These are phyloP conservation scores for Dentiscutata heterogama DNA, from an alignment of 371 early-diverging fungal species.

Conservation along the genomic window DNA sequence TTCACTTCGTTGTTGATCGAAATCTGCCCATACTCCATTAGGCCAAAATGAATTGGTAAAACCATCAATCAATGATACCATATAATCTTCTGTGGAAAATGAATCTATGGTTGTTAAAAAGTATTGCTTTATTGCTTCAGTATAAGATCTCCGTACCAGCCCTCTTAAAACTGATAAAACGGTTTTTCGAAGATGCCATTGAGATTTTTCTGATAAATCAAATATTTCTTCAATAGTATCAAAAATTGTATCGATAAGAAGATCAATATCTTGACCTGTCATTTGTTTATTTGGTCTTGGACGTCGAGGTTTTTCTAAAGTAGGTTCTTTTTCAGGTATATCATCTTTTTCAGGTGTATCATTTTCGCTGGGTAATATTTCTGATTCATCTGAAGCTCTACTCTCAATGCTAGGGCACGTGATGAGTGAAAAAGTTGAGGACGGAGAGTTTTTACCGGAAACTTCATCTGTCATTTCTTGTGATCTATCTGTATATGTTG, in stretches of 20 bases:
- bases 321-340: background rate
- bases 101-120: constrained; percentile 39
- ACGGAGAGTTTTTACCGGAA: background rate
- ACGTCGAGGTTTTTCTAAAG: background rate
- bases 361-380: background rate
- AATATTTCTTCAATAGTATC: constrained; percentile 48
- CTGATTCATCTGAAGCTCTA: constrained; percentile 9
- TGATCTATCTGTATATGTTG: background rate
- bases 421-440: background rate
- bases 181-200: constrained; percentile 51
- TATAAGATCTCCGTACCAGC: constrained; percentile 47
- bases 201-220: constrained; percentile 46
- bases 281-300: constrained; percentile 28
- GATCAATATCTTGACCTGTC: constrained; percentile 44
- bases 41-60: constrained; percentile 48
- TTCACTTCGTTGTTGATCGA: constrained; percentile 24
- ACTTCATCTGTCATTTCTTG: background rate
- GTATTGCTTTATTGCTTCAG: constrained; percentile 30
- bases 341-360: constrained; percentile 7
- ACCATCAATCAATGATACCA: constrained; percentile 28
- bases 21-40: constrained; percentile 45
- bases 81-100: constrained; percentile 15
- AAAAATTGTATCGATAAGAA: constrained; percentile 49
- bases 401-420: background rate
- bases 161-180: constrained; percentile 45